A percentile compares a stretch with the other conserved stretches of the same genome.
These are phyloP conservation scores for Miscanthus sacchariflorus DNA, from an alignment of 202 grass and related monocot species.

Conservation along the genomic window DNA sequence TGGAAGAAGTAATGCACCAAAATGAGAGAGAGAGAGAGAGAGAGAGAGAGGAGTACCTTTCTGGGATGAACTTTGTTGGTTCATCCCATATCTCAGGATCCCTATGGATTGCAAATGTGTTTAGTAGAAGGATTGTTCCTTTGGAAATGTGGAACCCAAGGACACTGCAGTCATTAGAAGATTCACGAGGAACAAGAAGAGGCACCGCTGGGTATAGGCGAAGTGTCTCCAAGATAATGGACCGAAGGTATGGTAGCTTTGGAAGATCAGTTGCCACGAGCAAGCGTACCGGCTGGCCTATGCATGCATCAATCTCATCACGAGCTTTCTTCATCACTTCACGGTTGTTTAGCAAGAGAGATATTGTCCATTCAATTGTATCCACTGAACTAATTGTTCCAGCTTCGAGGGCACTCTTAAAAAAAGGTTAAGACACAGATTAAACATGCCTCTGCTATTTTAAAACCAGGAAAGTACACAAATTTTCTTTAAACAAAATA, in stretches of 20 bases:
- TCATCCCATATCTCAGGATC: background rate
- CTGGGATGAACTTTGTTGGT: slow-evolving; percentile 46
- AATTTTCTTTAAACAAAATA: no score
- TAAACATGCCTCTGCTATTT: no score
- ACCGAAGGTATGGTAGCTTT: slow-evolving; percentile 40
- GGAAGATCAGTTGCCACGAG: slow-evolving; percentile 49
- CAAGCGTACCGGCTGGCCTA: slow-evolving; percentile 23
- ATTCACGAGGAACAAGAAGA: slow-evolving; percentile 61
- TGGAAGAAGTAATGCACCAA: no score
- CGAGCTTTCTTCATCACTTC: slow-evolving; percentile 25
- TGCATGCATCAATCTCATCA: slow-evolving; percentile 31
- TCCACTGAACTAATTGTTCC: slow-evolving; percentile 38
- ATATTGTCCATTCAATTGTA: slow-evolving; percentile 68
- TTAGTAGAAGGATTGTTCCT: slow-evolving; percentile 28
- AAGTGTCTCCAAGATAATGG: slow-evolving; percentile 63
- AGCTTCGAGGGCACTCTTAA: slow-evolving; percentile 51
- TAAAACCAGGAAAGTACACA: no score
- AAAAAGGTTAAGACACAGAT: no score
- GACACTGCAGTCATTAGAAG: slow-evolving; percentile 46
- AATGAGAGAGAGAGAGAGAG: no score
- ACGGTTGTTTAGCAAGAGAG: slow-evolving; percentile 51
- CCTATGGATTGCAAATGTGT: background rate
- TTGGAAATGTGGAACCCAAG: slow-evolving; percentile 41
- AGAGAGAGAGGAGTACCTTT: slow-evolving; percentile 41
- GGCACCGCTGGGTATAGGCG: slow-evolving; percentile 57